phyloP scores from a whole-genome alignment of 352 stramenopile genomes.

The Globisporangium cederbergense region DNA sequence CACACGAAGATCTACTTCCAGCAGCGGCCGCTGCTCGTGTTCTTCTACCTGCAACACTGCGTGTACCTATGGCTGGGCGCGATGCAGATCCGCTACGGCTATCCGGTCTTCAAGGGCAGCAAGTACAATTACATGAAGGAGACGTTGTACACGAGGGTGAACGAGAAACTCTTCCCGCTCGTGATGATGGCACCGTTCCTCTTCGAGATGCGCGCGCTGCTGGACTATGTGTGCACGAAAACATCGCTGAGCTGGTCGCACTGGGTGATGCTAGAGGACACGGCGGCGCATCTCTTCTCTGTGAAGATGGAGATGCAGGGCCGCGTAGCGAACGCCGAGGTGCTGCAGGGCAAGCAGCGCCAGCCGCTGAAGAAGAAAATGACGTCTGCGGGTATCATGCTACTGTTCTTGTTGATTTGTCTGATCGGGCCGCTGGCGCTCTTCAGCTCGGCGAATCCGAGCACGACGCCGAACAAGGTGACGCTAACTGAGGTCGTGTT shows the following conservation, averaged over 20 bases:
- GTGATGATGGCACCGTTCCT: slow-evolving; percentile 81
- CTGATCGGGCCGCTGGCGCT: slow-evolving; percentile 72
- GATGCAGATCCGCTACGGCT: slow-evolving; percentile 84
- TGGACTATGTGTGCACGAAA: slow-evolving; percentile 86
- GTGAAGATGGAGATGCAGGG: slow-evolving; percentile 81
- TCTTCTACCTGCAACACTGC: slow-evolving; percentile 83
- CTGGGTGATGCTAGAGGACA: slow-evolving; percentile 84
- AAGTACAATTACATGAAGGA: slow-evolving; percentile 69
- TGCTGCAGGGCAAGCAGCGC: slow-evolving; percentile 77
- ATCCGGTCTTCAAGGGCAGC: slow-evolving; percentile 78
- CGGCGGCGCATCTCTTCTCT: slow-evolving; percentile 68
- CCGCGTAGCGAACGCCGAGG: slow-evolving; percentile 55
- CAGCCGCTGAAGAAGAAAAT: slow-evolving; percentile 69
- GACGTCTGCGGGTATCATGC: slow-evolving; percentile 69
- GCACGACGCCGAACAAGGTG: slow-evolving; percentile 67
- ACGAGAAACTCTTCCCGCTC: slow-evolving; percentile 65
- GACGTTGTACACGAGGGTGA: slow-evolving; percentile 43
- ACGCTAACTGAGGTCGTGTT: slow-evolving; percentile 61
- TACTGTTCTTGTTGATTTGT: slow-evolving; percentile 75
- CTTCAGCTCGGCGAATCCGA: slow-evolving; percentile 87
- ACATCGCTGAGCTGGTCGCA: slow-evolving; percentile 78
- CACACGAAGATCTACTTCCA: slow-evolving; percentile 84
- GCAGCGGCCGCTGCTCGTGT: slow-evolving; percentile 54
- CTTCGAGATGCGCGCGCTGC: slow-evolving; percentile 85
- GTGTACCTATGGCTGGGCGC: slow-evolving; percentile 72